Evolutionary conservation across 163 green algal genomes (phyloP).

Genomic region (Volvox carteri): DNA sequence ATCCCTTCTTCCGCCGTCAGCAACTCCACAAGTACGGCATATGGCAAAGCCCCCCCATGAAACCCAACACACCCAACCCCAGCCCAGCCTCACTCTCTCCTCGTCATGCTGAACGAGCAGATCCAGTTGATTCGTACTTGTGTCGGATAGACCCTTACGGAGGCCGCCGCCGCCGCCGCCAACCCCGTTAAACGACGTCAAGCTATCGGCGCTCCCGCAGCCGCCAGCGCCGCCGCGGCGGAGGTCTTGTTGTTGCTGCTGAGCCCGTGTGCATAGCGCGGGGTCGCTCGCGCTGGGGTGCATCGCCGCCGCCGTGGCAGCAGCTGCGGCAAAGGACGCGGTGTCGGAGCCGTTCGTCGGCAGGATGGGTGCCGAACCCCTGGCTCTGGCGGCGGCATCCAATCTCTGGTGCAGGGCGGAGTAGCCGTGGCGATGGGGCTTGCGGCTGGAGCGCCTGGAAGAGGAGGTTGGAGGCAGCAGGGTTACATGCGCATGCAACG

Average conservation of each 20-base stretch:
- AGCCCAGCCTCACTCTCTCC: neutral
- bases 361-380: no score
- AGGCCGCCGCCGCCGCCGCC: neutral
- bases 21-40: no score
- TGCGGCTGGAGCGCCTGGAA: slow-evolving; percentile 1
- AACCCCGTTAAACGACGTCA: neutral
- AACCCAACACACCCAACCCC: no score
- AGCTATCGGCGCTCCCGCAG: neutral
- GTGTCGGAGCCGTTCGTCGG: no score
- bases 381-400: no score
- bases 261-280: no score
- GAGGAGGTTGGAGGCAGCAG: neutral
- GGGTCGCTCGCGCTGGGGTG: neutral
- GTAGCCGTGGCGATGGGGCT: slow-evolving; percentile 48
- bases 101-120: slow-evolving; percentile 29
- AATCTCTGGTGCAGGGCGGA: neutral
- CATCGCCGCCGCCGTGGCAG: neutral
- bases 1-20: no score
- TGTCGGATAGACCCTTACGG: neutral
- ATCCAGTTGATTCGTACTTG: slow-evolving; percentile 2
- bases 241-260: no score
- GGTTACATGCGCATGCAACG: no score
- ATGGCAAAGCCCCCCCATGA: no score
- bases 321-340: no score
- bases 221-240: neutral